Evolutionary conservation across 805 yeast genomes (phyloP).

Genomic region (Yamadazyma ubonensis): DNA sequence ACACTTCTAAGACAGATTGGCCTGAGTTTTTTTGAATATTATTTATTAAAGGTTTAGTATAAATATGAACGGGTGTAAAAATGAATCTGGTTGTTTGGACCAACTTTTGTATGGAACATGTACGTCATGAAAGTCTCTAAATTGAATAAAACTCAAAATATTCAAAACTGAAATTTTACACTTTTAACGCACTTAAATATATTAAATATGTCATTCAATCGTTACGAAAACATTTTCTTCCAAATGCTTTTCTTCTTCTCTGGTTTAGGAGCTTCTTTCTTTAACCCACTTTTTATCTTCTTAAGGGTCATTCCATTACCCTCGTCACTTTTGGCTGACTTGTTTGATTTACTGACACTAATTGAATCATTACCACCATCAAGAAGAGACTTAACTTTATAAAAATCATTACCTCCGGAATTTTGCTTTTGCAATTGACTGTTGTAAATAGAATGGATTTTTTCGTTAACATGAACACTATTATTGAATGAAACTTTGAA

Average conservation of each 20-base stretch:
- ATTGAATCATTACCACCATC: slow-evolving; percentile 13
- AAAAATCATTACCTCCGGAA: slow-evolving; percentile 20
- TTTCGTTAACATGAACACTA: slow-evolving; percentile 24
- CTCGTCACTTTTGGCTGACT: slow-evolving; percentile 4
- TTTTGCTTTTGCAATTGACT: slow-evolving; percentile 17
- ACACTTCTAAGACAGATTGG: neutral
- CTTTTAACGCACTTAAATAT: neutral
- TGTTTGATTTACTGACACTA: slow-evolving; percentile 4
- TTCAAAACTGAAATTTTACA: neutral
- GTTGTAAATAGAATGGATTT: slow-evolving; percentile 37
- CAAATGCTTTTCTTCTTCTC: slow-evolving; percentile 17
- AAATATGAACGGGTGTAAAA: neutral
- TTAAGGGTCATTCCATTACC: slow-evolving; percentile 12
- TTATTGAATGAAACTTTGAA: slow-evolving; percentile 10
- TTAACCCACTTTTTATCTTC: slow-evolving; percentile 14
- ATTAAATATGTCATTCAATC: no score
- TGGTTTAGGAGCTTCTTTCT: slow-evolving; percentile 8
- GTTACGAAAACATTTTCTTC: slow-evolving; percentile 14
- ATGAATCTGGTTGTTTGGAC: neutral
- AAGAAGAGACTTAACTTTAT: slow-evolving; percentile 42
- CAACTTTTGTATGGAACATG: neutral
- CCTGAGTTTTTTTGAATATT: neutral
- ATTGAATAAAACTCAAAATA: neutral
- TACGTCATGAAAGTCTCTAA: neutral
- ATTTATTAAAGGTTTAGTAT: neutral